phyloP scores from a whole-genome alignment of 2,329 filamentous ascomycete genomes.

The Monosporascus sp. region DNA sequence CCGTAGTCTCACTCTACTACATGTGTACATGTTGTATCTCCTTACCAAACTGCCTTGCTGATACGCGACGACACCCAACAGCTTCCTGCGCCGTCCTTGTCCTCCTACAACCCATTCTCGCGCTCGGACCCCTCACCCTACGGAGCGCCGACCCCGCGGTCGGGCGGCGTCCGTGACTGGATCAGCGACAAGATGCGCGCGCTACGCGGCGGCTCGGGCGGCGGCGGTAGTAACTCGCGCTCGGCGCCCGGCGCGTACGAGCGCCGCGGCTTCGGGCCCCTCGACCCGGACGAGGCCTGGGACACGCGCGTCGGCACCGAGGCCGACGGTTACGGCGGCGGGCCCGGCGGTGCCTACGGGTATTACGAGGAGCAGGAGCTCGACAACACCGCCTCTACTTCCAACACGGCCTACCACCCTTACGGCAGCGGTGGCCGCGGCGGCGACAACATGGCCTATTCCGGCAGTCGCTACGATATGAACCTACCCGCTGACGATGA shows the following conservation, averaged over 20 bases:
- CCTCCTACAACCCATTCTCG: constrained; percentile 68
- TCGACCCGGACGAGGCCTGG: constrained; percentile 84
- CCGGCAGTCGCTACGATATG: constrained; percentile 40
- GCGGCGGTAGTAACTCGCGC: constrained; percentile 57
- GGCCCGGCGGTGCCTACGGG: constrained; percentile 29
- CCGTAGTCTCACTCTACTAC: neutral
- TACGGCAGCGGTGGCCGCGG: constrained; percentile 59
- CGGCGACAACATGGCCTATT: constrained; percentile 22
- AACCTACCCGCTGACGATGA: constrained; percentile 35
- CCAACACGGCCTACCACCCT: constrained; percentile 20
- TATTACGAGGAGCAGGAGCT: constrained; percentile 78
- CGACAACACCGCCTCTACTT: constrained; percentile 33
- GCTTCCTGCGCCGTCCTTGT: constrained; percentile 64
- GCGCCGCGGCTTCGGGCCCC: constrained; percentile 56
- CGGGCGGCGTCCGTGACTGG: constrained; percentile 66
- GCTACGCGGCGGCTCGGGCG: constrained; percentile 44
- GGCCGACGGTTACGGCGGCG: constrained; percentile 53
- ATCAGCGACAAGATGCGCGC: constrained; percentile 59
- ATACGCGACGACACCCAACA: constrained; percentile 19
- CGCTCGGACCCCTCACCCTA: constrained; percentile 38
- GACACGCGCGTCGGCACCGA: constrained; percentile 73
- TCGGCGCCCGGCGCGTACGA: constrained; percentile 70
- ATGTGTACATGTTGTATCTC: neutral
- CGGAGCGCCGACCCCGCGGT: constrained; percentile 47
- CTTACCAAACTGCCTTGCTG: neutral